Conservation (phyloP, 768 basidiomycete genomes). For the Kwoniella dejecticola region DNA sequence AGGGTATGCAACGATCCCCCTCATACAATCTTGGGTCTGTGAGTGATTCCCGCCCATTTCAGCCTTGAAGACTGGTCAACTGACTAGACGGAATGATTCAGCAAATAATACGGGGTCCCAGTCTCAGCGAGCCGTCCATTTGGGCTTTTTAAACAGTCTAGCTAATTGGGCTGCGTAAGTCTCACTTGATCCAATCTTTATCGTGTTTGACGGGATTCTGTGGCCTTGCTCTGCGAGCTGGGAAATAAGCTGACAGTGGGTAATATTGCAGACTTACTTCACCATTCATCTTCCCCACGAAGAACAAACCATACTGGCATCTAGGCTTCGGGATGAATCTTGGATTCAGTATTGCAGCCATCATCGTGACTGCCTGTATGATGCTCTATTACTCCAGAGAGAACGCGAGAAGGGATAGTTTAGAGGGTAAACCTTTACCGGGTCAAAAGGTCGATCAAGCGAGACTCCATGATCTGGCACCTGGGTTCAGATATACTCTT, state of each 20-base stretch:
- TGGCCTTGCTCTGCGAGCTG: no score
- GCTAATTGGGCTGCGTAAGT: not conserved
- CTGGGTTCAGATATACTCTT: not conserved
- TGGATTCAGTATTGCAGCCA: not conserved
- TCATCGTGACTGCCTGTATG: not conserved
- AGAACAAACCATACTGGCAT: not conserved
- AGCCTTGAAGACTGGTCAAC: not conserved
- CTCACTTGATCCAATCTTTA: not conserved
- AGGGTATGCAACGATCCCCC: not conserved
- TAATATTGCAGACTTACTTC: not conserved
- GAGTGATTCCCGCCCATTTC: not conserved
- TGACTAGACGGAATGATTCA: not conserved
- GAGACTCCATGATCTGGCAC: not conserved
- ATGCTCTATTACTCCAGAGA: not conserved
- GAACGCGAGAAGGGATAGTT: not conserved
- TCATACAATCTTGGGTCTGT: slow-evolving; percentile 15
- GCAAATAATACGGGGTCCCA: not conserved
- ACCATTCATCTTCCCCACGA: not conserved
- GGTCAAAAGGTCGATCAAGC: not conserved
- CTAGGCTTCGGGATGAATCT: not conserved
- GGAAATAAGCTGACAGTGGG: no score
- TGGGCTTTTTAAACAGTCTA: not conserved
- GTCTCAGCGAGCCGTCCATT: not conserved
- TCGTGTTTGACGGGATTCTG: no score
- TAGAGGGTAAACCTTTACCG: not conserved